Conservation (phyloP, 202 grass and related monocot species). For the Zizania palustris region DNA sequence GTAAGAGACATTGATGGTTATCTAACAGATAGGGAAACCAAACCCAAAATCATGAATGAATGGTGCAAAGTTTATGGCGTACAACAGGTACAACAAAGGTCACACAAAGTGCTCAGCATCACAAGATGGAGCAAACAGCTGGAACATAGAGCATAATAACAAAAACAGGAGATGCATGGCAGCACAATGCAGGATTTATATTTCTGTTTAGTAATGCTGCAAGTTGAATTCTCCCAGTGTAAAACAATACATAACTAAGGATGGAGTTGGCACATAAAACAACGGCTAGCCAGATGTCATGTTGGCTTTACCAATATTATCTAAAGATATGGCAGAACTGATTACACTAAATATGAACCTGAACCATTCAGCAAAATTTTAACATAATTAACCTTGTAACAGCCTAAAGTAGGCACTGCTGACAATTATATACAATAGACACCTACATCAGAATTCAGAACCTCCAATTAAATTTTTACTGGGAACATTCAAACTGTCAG, state of each 20-base stretch:
- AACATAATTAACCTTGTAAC: conserved; percentile 2
- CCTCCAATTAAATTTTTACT: background rate
- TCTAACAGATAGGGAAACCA: conserved; percentile 48
- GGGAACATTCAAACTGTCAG: background rate
- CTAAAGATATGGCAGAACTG: background rate
- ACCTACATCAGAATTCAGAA: conserved; percentile 9
- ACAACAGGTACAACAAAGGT: conserved; percentile 31
- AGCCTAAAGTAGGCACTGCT: background rate
- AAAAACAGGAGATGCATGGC: background rate
- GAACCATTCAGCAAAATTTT: background rate
- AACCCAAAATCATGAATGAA: conserved; percentile 7
- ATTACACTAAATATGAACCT: conserved; percentile 18
- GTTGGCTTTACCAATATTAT: background rate
- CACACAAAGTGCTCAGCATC: conserved; percentile 24
- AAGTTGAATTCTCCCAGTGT: background rate
- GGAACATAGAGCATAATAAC: background rate
- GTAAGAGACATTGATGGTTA: conserved; percentile 23
- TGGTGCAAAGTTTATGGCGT: conserved; percentile 43
- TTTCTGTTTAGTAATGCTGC: conserved; percentile 5
- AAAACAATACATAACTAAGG: too few relatives aligned
- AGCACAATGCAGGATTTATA: conserved; percentile 22
- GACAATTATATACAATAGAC: background rate
- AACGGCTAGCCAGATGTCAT: background rate
- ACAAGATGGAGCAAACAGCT: conserved; percentile 26
- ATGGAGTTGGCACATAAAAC: too few relatives aligned